Evolutionary conservation across 345 rosid genomes (phyloP), one percentile per base, ranked within the genome.

Genomic region (Citrus trifoliata): DNA sequence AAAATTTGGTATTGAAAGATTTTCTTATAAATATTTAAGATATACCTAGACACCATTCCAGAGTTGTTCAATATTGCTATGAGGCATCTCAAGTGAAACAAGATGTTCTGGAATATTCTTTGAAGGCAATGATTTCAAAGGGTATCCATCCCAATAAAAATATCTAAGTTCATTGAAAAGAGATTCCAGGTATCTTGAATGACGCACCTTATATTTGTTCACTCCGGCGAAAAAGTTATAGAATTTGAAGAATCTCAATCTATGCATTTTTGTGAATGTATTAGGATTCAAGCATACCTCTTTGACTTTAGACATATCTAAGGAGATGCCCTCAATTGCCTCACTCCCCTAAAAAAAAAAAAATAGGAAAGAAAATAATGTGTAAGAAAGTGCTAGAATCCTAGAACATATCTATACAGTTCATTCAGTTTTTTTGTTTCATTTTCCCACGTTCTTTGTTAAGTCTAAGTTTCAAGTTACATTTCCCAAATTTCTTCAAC

Each of bases 41-140:
- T 27, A n/a, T 74, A 86, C 88, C 77, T 51, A 75, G 3, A 51
- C 70, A 32, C n/a, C 42, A 38, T 38, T 38, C 42, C 42, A 38
- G n/a, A 9, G 42, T 1, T 8, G 42, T 38, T 38, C 42, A 58
- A 86, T 78, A 51, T 37, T 4, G 56, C 86, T 81, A 28, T 55
- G 30, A 70, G 81, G 40, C 73, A 86, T 42, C 33, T 70, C 58
- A 67, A 83, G 80, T 76, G 78, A 81, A 76, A 83, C 82, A 74
- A 86, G 83, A 33, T 53, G 75, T 28, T 81, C 71, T 0, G 74
- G 70, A 68, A 46, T 64, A 70, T 81, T 81, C 22, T 59, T 79
- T 28, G 83, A 76, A 71, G 86, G 86, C 83, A 86, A 27, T 30
- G 78, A 46, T 38, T 69, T 79, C 13, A 79, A 76, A 59, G 80